Conservation (phyloP, 2,329 filamentous ascomycete genomes). For the Epichloe hybrida region DNA sequence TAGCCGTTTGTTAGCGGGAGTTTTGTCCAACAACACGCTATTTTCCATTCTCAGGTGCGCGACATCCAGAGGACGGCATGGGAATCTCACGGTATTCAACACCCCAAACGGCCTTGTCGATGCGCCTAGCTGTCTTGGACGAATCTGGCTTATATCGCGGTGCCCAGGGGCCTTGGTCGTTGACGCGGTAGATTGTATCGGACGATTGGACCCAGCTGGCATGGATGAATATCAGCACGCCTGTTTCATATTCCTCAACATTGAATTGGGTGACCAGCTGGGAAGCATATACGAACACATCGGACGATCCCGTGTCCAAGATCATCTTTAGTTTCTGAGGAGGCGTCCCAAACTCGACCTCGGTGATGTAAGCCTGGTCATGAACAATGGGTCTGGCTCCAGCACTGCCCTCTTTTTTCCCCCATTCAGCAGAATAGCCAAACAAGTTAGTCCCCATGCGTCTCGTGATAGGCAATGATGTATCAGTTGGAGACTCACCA, state of each 20-base stretch:
- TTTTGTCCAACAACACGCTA: not conserved
- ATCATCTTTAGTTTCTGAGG: slow-evolving; percentile 33
- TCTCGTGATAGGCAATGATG: too few relatives aligned
- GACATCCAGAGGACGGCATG: slow-evolving; percentile 10
- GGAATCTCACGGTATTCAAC: slow-evolving; percentile 31
- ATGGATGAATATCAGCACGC: not conserved
- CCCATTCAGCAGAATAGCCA: not conserved
- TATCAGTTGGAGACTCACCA: slow-evolving; percentile 10
- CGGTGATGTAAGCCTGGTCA: slow-evolving; percentile 30
- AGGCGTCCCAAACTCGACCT: slow-evolving; percentile 33
- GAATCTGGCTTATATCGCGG: slow-evolving; percentile 29
- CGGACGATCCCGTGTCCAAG: slow-evolving; percentile 41
- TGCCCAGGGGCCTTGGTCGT: slow-evolving; percentile 22
- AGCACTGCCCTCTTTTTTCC: slow-evolving; percentile 9
- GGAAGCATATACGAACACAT: slow-evolving; percentile 41
- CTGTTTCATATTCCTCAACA: not conserved
- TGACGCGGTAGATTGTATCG: slow-evolving; percentile 26
- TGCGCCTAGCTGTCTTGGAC: slow-evolving; percentile 28
- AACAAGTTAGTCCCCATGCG: not conserved
- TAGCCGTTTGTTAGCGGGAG: not conserved
- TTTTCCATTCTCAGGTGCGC: not conserved
- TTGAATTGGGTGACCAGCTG: not conserved
- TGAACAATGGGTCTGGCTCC: slow-evolving; percentile 23
- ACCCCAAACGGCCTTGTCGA: slow-evolving; percentile 33
- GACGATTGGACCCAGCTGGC: slow-evolving; percentile 41